A percentile compares a stretch with the other conserved stretches of the same genome.
These are phyloP conservation scores for Alnus rubra DNA, from an alignment of 306 rosid genomes.

Conservation along the genomic window DNA sequence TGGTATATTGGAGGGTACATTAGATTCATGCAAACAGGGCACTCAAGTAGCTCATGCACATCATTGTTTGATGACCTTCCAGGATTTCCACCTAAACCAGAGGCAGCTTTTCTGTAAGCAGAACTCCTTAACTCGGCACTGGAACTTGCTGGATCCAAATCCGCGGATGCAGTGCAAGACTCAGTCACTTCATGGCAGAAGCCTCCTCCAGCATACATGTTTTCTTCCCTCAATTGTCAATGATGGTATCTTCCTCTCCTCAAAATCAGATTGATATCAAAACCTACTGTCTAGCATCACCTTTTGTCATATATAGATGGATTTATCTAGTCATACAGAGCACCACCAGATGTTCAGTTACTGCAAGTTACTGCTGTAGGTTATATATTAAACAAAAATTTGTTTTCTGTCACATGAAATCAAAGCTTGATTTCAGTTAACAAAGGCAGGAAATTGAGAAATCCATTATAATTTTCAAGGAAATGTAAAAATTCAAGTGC, in stretches of 20 bases:
- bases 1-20: slow-evolving; percentile 62
- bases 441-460: background rate
- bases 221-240: slow-evolving; percentile 31
- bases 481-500: background rate
- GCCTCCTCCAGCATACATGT: slow-evolving; percentile 37
- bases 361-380: background rate
- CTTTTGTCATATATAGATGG: background rate
- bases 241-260: slow-evolving; percentile 12
- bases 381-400: background rate
- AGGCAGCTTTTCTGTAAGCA: slow-evolving; percentile 27
- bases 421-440: background rate
- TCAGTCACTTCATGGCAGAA: slow-evolving; percentile 41
- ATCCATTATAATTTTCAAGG: background rate
- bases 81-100: slow-evolving; percentile 29
- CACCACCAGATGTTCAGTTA: background rate
- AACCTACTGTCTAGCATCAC: slow-evolving; percentile 1
- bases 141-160: slow-evolving; percentile 35
- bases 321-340: background rate
- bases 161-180: slow-evolving; percentile 27
- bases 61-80: slow-evolving; percentile 36
- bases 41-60: slow-evolving; percentile 56
- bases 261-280: slow-evolving; percentile 5
- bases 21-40: slow-evolving; percentile 60
- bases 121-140: slow-evolving; percentile 37
- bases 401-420: background rate